phyloP scores from a whole-genome alignment of 257 asterid species.

The Anisodus tanguticus region DNA sequence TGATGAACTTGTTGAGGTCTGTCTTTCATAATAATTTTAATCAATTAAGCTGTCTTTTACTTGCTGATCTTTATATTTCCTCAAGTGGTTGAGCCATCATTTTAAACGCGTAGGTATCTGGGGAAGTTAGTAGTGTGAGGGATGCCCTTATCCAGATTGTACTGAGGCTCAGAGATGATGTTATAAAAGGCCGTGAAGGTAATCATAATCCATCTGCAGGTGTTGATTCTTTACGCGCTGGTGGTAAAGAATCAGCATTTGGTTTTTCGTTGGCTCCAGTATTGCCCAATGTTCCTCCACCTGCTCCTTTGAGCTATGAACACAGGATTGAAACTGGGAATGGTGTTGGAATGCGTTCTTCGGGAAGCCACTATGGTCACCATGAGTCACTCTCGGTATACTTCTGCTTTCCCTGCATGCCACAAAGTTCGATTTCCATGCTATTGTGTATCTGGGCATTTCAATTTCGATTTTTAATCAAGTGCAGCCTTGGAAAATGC shows the following conservation, averaged over 20 bases:
- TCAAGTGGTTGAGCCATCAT: conserved; percentile 24
- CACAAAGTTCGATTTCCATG: not conserved
- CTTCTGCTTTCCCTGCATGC: conserved; percentile 6
- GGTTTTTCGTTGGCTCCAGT: conserved; percentile 64
- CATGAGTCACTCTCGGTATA: conserved; percentile 69
- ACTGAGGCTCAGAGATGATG: conserved; percentile 88
- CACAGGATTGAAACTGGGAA: conserved; percentile 68
- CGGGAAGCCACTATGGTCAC: conserved; percentile 66
- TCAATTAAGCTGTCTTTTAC: conserved; percentile 15
- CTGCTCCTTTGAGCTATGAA: conserved; percentile 67
- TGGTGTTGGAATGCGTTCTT: conserved; percentile 65
- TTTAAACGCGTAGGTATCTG: conserved; percentile 59
- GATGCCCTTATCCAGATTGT: conserved; percentile 92
- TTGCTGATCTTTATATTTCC: not conserved
- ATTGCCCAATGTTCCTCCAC: conserved; percentile 54
- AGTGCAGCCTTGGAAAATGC: not conserved
- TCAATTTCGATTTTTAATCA: not conserved
- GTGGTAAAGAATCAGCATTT: conserved; percentile 38
- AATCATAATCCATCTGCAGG: conserved; percentile 60
- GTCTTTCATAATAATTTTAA: conserved; percentile 20
- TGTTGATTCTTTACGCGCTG: conserved; percentile 56
- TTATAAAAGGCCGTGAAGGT: conserved; percentile 72
- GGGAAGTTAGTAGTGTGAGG: conserved; percentile 72
- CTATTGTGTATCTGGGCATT: conserved; percentile 22
- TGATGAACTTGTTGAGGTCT: conserved; percentile 94